Conservation (phyloP, 345 rosid genomes). For the Gossypioides kirkii region DNA sequence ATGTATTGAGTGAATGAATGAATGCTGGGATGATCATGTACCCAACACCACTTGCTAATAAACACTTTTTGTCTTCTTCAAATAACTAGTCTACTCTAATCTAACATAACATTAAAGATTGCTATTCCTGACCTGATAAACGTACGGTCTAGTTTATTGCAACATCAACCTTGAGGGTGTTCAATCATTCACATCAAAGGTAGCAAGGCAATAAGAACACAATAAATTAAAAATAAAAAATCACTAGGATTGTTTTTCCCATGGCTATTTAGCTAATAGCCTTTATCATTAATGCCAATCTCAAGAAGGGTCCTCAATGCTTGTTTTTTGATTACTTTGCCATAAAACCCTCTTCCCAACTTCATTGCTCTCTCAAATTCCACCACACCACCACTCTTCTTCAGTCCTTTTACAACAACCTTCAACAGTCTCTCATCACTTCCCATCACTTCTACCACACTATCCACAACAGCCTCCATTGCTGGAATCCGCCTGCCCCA, state of each 20-base stretch:
- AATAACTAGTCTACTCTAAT: too few relatives aligned
- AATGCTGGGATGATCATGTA: background rate
- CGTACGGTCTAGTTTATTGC: background rate
- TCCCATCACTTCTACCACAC: slow-evolving; percentile 55
- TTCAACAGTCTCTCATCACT: slow-evolving; percentile 63
- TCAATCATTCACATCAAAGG: background rate
- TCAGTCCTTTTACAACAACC: slow-evolving; percentile 39
- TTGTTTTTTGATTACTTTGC: slow-evolving; percentile 71
- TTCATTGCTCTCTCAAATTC: slow-evolving; percentile 52
- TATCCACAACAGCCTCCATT: slow-evolving; percentile 51
- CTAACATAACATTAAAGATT: background rate
- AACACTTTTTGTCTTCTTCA: too few relatives aligned
- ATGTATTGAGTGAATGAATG: background rate
- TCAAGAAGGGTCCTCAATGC: slow-evolving; percentile 60
- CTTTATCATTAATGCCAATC: slow-evolving; percentile 16
- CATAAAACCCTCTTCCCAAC: slow-evolving; percentile 59
- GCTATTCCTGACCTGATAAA: background rate
- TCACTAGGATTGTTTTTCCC: background rate
- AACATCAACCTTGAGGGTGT: background rate
- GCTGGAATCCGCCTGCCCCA: slow-evolving; percentile 72
- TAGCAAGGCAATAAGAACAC: background rate
- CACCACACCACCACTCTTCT: slow-evolving; percentile 25
- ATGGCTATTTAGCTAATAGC: slow-evolving; percentile 7
- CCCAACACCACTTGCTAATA: background rate
- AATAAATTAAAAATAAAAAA: slow-evolving; percentile 3